Percentiles rank a stretch among this genome's conserved stretches.
phyloP scores from a whole-genome alignment of 305 asterid species.

The Stenogyne calaminthoides region DNA sequence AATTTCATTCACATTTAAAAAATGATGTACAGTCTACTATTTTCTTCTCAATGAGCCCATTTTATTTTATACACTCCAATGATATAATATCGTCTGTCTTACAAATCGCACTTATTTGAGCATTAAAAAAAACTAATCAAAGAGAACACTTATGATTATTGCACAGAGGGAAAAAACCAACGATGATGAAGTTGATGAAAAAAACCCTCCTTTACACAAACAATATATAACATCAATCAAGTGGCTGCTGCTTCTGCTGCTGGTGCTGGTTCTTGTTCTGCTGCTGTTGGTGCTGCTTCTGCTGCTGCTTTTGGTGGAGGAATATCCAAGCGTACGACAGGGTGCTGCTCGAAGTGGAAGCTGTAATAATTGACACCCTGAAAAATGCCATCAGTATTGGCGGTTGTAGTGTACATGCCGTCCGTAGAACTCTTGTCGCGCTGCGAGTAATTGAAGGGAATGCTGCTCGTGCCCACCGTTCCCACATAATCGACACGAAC shows the following conservation, averaged over 20 bases:
- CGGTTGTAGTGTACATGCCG: background rate
- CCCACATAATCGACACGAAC: background rate
- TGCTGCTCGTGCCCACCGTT: background rate
- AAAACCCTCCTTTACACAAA: background rate
- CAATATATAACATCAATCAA: background rate
- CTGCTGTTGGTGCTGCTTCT: too few species aligned
- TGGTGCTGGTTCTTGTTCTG: too few species aligned
- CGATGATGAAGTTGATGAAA: background rate
- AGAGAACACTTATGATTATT: background rate
- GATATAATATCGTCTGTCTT: too few species aligned
- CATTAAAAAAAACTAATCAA: too few species aligned
- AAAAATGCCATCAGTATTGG: background rate
- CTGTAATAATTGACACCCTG: conserved; percentile 13
- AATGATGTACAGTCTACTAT: background rate
- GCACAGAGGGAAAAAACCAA: conserved; percentile 9
- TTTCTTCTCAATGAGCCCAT: too few species aligned
- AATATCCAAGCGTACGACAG: background rate
- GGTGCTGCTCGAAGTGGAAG: background rate
- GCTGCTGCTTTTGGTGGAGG: too few species aligned
- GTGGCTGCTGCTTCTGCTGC: background rate
- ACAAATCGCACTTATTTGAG: too few species aligned
- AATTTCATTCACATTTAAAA: background rate
- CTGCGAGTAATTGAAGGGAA: conserved; percentile 14
- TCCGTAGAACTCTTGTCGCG: background rate
- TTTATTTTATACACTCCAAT: too few species aligned